Base-by-base conservation (phyloP, 768 basidiomycete genomes). In the Melanogaster broomeanus region DNA sequence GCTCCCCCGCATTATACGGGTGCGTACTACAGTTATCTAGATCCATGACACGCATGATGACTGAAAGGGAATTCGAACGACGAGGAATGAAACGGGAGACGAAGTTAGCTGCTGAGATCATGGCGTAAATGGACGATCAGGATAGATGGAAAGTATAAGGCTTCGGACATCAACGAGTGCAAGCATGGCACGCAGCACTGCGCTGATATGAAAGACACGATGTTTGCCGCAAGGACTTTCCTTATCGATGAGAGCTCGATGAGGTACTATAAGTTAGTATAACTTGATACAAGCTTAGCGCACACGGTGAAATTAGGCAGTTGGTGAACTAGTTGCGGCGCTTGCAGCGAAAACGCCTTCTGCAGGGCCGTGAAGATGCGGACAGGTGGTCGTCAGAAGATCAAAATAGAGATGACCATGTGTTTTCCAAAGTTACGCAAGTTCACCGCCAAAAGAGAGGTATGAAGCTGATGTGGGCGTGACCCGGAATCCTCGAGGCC, bases 201-300 rank as follows among this genome's bases (percentile, higher is more conserved):
- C 52, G 63, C 52, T 62, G 64, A 64, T 66, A 66, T 68, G 61
- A 63, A 68, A 61, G 53, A 34, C 65, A 64, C 59, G 61, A 60
- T 22, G 51, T 31, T 25, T 51, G 46, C 51, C 48, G 57, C 46
- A 49, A 35, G 33, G 33, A 25, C n/a, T 49, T 60, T 49, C 55
- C 55, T 66, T 68, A 59, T 66, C 61, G 59, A 61, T 63, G 52
- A 49, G 46, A 38, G 48, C 31, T 49, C 40, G 22, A n/a, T n/a
- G n/a, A n/a, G n/a, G n/a, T n/a, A n/a, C n/a, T n/a, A n/a, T n/a
- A n/a, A n/a, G n/a, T n/a, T n/a, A n/a, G n/a, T n/a, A 28, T 10
- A 19, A 13, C 21, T 19, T 48, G 25, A 24, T 34, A 39, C 24
- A 25, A 24, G 21, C 22, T 43, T 37, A 35, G 52, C 56, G 49